phyloP scores from a whole-genome alignment of 495 filamentous ascomycete species.

The Parathielavia hyrcaniae region DNA sequence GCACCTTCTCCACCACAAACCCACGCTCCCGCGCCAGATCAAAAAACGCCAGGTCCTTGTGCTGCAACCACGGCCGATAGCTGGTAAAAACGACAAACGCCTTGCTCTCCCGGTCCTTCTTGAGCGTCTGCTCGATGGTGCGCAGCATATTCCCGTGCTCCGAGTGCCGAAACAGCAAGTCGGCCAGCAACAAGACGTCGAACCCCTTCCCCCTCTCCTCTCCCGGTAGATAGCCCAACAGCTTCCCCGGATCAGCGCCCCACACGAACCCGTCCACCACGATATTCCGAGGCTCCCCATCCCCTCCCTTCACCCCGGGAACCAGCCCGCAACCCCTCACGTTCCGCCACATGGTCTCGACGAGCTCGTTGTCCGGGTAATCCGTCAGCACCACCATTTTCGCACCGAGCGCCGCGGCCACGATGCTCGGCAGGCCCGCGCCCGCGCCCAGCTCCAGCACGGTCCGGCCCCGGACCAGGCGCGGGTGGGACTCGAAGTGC shows the following conservation, averaged over 20 bases:
- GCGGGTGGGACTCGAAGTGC: constrained; percentile 64
- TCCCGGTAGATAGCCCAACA: constrained; percentile 46
- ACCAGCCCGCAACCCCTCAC: constrained; percentile 36
- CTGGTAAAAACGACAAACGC: constrained; percentile 90
- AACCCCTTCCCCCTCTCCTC: constrained; percentile 44
- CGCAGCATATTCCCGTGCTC: constrained; percentile 71
- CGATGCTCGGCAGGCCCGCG: constrained; percentile 75
- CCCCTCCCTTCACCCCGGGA: not conserved
- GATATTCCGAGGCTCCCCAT: constrained; percentile 31
- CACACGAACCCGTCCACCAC: constrained; percentile 67
- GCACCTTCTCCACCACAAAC: constrained; percentile 66
- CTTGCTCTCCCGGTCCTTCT: constrained; percentile 45
- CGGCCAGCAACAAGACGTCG: constrained; percentile 76
- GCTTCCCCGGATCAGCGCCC: constrained; percentile 53
- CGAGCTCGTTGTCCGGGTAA: constrained; percentile 74
- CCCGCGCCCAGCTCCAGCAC: constrained; percentile 89
- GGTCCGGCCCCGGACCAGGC: constrained; percentile 53
- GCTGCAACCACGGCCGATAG: constrained; percentile 81
- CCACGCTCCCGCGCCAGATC: constrained; percentile 60
- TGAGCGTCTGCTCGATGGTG: constrained; percentile 60
- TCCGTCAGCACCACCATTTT: constrained; percentile 71
- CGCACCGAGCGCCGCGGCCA: constrained; percentile 67
- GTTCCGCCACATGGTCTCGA: constrained; percentile 70
- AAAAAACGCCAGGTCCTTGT: constrained; percentile 82
- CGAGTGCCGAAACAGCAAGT: constrained; percentile 81